Evolutionary conservation across 2,329 filamentous ascomycete species (phyloP).

Genomic region (Colletotrichum aenigma): DNA sequence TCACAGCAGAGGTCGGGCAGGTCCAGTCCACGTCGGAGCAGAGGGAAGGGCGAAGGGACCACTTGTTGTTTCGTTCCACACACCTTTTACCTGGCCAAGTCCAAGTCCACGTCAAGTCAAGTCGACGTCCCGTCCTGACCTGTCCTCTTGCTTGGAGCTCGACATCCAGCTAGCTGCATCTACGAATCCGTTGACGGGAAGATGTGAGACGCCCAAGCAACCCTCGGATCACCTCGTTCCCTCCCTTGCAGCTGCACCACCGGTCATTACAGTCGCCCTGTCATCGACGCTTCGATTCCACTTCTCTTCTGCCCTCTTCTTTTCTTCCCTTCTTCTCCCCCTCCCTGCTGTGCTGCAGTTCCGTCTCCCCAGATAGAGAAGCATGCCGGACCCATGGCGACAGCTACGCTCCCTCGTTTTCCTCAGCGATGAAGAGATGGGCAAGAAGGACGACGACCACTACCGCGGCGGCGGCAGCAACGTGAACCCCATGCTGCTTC

Average conservation of each 20-base stretch:
- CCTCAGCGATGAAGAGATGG: slow-evolving; percentile 58
- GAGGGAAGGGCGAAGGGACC: background rate
- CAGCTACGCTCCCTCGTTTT: slow-evolving; percentile 43
- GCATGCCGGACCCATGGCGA: slow-evolving; percentile 40
- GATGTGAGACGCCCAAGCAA: slow-evolving; percentile 16
- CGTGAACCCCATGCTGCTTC: slow-evolving; percentile 21
- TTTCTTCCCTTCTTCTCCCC: background rate
- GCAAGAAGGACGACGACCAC: slow-evolving; percentile 66
- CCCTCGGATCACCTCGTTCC: background rate
- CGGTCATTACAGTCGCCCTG: background rate
- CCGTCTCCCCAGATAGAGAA: background rate
- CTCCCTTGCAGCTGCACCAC: background rate
- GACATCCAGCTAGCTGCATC: background rate
- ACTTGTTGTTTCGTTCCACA: background rate
- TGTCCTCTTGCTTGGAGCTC: background rate
- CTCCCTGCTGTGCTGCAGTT: background rate
- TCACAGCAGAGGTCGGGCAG: background rate
- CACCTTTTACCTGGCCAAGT: background rate
- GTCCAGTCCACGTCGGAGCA: background rate
- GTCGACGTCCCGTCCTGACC: background rate
- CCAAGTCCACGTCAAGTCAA: background rate
- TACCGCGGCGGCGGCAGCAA: slow-evolving; percentile 26
- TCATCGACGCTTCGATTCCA: background rate
- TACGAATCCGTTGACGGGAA: slow-evolving; percentile 1
- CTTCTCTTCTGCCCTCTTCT: slow-evolving; percentile 1